Evolutionary conservation across 768 basidiomycete species (phyloP).

Genomic region (Termitomyces sp.): DNA sequence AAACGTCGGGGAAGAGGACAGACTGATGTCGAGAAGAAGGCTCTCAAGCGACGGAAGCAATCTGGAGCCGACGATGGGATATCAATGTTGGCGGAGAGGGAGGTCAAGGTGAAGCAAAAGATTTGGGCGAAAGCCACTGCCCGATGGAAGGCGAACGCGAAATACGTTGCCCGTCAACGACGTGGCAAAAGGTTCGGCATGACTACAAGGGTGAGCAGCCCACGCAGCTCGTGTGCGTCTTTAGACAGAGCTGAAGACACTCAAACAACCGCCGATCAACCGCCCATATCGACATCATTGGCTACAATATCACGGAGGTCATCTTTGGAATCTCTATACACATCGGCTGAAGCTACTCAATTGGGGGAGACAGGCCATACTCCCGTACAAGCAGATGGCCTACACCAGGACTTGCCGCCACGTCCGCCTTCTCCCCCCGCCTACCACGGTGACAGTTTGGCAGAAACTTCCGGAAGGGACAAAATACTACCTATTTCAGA

Average conservation of each 20-base stretch:
- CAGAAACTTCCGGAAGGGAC: slow-evolving; percentile 5
- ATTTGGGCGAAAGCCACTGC: slow-evolving; percentile 62
- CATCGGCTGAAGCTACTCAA: not conserved
- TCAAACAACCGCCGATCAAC: slow-evolving; percentile 1
- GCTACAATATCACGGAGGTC: slow-evolving; percentile 23
- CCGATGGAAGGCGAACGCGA: slow-evolving; percentile 63
- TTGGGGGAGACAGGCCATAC: not conserved
- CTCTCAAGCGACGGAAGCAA: slow-evolving; percentile 20
- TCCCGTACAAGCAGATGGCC: slow-evolving; percentile 8
- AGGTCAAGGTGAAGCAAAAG: slow-evolving; percentile 46
- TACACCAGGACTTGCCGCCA: slow-evolving; percentile 12
- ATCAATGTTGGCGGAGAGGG: slow-evolving; percentile 31
- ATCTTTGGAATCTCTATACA: slow-evolving; percentile 20
- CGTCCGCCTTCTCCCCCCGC: slow-evolving; percentile 28
- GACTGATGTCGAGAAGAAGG: slow-evolving; percentile 51
- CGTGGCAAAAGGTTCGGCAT: slow-evolving; percentile 34
- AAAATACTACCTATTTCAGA: not conserved
- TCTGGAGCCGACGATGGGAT: slow-evolving; percentile 24
- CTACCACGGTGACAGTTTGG: slow-evolving; percentile 32
- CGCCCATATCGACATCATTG: slow-evolving; percentile 15
- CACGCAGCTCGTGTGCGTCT: slow-evolving; percentile 21
- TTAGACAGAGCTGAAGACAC: slow-evolving; percentile 7
- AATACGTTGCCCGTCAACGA: slow-evolving; percentile 56
- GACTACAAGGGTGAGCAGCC: slow-evolving; percentile 18
- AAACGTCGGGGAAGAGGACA: slow-evolving; percentile 24